These are phyloP conservation scores for Wickerhamomyces queroliae DNA, from an alignment of 805 yeast genomes.

Conservation along the genomic window DNA sequence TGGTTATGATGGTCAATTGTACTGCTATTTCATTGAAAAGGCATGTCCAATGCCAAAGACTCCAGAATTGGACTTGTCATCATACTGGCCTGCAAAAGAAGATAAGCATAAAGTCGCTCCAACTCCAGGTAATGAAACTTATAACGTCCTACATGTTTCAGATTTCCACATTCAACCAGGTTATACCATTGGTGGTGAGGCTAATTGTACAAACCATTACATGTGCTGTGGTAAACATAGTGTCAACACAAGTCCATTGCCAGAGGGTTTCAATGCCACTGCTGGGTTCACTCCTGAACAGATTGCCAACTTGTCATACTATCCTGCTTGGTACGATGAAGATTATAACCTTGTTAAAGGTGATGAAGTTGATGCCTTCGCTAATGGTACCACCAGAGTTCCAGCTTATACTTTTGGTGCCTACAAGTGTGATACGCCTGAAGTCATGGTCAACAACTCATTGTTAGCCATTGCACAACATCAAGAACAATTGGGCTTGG, in stretches of 20 bases:
- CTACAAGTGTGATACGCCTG: conserved; percentile 61
- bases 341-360: conserved; percentile 23
- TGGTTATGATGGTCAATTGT: conserved; percentile 53
- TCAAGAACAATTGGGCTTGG: conserved; percentile 22
- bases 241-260: conserved; percentile 1
- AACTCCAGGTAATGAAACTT: conserved; percentile 37
- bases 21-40: conserved; percentile 48
- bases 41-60: conserved; percentile 47
- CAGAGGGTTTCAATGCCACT: conserved; percentile 1
- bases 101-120: conserved; percentile 37
- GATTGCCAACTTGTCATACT: conserved; percentile 12
- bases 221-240: conserved; percentile 53
- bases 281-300: conserved; percentile 7
- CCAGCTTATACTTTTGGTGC: conserved; percentile 58
- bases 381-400: conserved; percentile 24
- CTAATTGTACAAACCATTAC: conserved; percentile 46
- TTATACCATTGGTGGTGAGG: conserved; percentile 48
- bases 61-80: conserved; percentile 39
- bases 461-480: conserved; percentile 33
- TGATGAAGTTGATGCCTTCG: conserved; percentile 13
- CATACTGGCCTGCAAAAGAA: conserved; percentile 40
- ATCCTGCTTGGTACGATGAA: conserved; percentile 18
- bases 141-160: conserved; percentile 59
- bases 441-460: conserved; percentile 48
- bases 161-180: conserved; percentile 61